Conservation (phyloP, 2,329 filamentous ascomycete genomes). For the Knufia fluminis region DNA sequence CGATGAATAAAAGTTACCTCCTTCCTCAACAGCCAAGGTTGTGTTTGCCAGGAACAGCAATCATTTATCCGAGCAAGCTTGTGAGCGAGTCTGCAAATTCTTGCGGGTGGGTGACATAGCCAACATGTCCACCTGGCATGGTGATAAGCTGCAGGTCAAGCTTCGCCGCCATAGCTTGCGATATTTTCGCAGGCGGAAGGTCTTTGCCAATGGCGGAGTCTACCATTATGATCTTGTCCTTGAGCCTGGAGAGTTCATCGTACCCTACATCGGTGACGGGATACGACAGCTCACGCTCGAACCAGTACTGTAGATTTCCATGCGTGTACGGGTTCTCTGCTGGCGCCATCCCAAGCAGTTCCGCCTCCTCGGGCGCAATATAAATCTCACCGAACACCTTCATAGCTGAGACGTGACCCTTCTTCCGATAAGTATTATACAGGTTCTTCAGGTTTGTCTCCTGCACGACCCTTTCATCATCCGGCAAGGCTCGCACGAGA, state of each 20-base stretch:
- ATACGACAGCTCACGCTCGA: not conserved
- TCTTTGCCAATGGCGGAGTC: not conserved
- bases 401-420: not conserved
- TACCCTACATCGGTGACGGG: not conserved
- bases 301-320: not conserved
- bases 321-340: not conserved
- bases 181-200: not conserved
- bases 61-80: not conserved
- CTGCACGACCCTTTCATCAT: not conserved
- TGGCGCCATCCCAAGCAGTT: not conserved
- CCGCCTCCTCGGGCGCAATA: not conserved
- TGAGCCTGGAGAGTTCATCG: not conserved
- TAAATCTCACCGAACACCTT: not conserved
- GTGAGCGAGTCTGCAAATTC: not conserved
- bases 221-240: not conserved
- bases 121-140: not conserved
- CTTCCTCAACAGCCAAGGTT: too few relatives aligned
- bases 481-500: not conserved
- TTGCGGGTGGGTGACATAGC: not conserved
- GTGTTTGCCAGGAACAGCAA: too few relatives aligned
- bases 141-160: not conserved
- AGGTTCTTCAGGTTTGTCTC: not conserved
- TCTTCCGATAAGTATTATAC: not conserved
- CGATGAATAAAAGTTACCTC: too few relatives aligned
- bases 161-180: not conserved